A percentile compares a stretch with the other conserved stretches of the same genome.
phyloP scores from a whole-genome alignment of 2,329 filamentous ascomycete genomes.

The Alternaria incomplexa region DNA sequence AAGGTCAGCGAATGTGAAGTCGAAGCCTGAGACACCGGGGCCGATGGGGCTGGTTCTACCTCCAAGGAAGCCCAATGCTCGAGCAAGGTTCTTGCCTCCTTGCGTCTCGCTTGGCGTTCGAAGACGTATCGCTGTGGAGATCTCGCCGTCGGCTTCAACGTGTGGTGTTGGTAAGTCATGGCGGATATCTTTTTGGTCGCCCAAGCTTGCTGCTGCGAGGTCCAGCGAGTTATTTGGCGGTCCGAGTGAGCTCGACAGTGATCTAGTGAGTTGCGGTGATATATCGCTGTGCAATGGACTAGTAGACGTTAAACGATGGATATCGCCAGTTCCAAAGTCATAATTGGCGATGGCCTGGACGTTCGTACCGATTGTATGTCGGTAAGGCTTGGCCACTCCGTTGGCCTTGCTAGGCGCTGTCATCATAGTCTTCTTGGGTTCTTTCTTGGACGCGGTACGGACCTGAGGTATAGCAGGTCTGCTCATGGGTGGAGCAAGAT shows the following conservation, averaged over 20 bases:
- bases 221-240: too few relatives aligned
- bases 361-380: background rate
- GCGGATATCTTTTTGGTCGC: accelerated
- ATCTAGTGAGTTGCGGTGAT: background rate
- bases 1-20: background rate
- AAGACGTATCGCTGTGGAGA: background rate
- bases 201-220: background rate
- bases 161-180: background rate
- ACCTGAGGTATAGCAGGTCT: background rate
- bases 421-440: background rate
- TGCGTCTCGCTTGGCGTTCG: background rate
- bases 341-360: background rate
- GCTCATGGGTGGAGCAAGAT: accelerated
- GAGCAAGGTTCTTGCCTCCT: background rate
- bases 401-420: background rate
- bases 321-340: background rate
- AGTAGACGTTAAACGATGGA: background rate
- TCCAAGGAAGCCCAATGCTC: background rate
- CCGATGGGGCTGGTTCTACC: background rate
- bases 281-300: background rate
- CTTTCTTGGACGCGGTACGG: background rate
- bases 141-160: background rate
- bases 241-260: background rate
- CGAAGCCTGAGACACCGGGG: background rate
- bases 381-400: background rate